Percentiles rank a stretch among this genome's conserved stretches.
These are phyloP conservation scores for Boletellus ananas DNA, from an alignment of 768 basidiomycete genomes.

Conservation along the genomic window DNA sequence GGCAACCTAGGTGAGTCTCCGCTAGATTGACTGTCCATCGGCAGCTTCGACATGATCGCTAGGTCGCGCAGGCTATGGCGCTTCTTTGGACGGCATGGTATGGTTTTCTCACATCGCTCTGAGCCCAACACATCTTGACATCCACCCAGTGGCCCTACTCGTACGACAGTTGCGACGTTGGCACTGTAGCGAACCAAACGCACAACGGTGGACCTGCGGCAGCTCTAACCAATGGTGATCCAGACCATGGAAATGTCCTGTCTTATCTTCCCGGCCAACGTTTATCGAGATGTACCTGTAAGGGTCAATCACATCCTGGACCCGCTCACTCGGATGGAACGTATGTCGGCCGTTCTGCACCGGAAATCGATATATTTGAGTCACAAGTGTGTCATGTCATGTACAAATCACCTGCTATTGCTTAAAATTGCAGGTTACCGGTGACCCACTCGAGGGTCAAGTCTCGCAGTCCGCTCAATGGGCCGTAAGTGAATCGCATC, in stretches of 20 bases:
- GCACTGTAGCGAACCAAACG: slow-evolving; percentile 86
- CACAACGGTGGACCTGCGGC: slow-evolving; percentile 58
- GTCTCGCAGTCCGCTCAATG: slow-evolving; percentile 87
- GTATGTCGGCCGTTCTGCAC: slow-evolving; percentile 77
- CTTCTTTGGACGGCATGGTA: slow-evolving; percentile 79
- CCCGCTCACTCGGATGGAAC: slow-evolving; percentile 73
- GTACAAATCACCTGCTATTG: background rate
- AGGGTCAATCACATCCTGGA: slow-evolving; percentile 83
- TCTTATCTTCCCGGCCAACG: slow-evolving; percentile 88
- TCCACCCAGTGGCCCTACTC: slow-evolving; percentile 69
- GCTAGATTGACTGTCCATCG: background rate
- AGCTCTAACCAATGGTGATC: slow-evolving; percentile 60
- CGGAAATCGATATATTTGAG: slow-evolving; percentile 91
- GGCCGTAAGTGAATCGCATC: slow-evolving; percentile 48
- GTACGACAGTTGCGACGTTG: slow-evolving; percentile 88
- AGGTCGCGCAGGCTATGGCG: slow-evolving; percentile 87
- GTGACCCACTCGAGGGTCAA: slow-evolving; percentile 40
- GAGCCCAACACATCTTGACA: slow-evolving; percentile 2
- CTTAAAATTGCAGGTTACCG: slow-evolving; percentile 32
- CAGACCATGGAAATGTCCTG: slow-evolving; percentile 46
- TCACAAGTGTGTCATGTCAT: slow-evolving; percentile 50
- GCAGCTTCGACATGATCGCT: background rate
- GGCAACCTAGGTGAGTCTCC: slow-evolving; percentile 59
- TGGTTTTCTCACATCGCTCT: slow-evolving; percentile 14
- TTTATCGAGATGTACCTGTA: slow-evolving; percentile 85